A percentile compares a stretch with the other conserved stretches of the same genome.
These are phyloP conservation scores for Pestalotiopsis fici DNA, from an alignment of 2,329 filamentous ascomycete genomes.

Conservation along the genomic window DNA sequence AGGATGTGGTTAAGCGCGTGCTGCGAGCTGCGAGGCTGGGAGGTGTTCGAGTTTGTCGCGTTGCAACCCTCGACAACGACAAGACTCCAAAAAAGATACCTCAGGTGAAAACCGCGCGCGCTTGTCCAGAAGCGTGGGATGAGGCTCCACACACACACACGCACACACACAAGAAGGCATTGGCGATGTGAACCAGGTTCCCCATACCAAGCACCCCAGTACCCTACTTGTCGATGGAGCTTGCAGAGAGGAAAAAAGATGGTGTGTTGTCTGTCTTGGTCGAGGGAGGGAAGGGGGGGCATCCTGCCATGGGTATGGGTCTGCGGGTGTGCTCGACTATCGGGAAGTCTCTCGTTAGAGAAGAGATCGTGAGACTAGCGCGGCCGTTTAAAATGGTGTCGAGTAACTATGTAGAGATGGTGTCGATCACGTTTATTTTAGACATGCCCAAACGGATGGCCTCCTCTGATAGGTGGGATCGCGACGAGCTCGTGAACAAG, in stretches of 20 bases:
- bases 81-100: neutral
- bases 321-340: neutral
- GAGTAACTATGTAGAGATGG: neutral
- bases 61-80: neutral
- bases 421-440: conserved; percentile 4
- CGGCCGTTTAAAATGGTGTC: neutral
- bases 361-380: neutral
- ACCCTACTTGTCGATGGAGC: neutral
- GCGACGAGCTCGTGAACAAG: neutral
- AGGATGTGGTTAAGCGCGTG: conserved; percentile 39
- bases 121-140: conserved; percentile 10
- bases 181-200: conserved; percentile 3
- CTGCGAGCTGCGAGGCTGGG: conserved; percentile 16
- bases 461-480: neutral
- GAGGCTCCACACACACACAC: conserved; percentile 6
- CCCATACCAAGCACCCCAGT: neutral
- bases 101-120: conserved; percentile 7
- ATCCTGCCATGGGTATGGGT: neutral
- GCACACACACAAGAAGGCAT: neutral
- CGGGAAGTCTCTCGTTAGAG: neutral
- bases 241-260: neutral
- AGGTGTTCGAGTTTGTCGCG: conserved; percentile 11
- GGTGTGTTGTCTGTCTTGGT: neutral
- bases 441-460: neutral
- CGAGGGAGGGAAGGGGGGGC: neutral